A percentile compares a stretch with the other conserved stretches of the same genome.
Evolutionary conservation across 2,329 filamentous ascomycete species (phyloP).

Genomic region (Pseudopithomyces maydicus): DNA sequence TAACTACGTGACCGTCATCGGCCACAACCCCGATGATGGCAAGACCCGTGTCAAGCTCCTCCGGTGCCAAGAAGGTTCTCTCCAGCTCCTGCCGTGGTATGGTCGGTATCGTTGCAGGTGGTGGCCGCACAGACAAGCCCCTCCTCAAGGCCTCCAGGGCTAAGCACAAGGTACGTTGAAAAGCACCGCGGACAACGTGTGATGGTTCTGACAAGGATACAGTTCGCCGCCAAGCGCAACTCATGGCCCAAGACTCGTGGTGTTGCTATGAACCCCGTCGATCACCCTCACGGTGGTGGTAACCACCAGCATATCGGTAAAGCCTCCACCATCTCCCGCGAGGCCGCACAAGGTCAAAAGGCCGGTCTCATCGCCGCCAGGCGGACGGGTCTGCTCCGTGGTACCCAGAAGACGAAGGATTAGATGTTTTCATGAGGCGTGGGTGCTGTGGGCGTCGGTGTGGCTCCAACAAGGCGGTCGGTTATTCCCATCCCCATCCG

Average conservation of each 20-base stretch:
- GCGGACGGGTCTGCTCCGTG: conserved; percentile 99
- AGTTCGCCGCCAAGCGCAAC: conserved; percentile 99
- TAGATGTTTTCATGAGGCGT: conserved; percentile 38
- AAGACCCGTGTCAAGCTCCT: conserved; percentile 99
- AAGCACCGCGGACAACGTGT: neutral
- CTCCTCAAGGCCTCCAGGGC: conserved; percentile 98
- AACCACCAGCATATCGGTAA: conserved; percentile 99
- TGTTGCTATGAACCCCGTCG: conserved; percentile 99
- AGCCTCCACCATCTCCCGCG: conserved; percentile 98
- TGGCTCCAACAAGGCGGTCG: conserved; percentile 39
- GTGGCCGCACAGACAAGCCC: conserved; percentile 99
- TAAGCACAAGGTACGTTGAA: conserved; percentile 77
- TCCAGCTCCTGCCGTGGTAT: conserved; percentile 92
- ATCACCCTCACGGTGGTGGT: conserved; percentile 82
- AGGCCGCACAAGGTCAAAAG: conserved; percentile 98
- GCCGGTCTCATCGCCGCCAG: conserved; percentile 99
- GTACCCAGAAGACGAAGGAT: conserved; percentile 99
- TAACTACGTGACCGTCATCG: conserved; percentile 86
- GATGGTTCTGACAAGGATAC: conserved; percentile 2
- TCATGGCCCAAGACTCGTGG: conserved; percentile 99
- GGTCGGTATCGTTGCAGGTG: conserved; percentile 99
- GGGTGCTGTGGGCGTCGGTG: conserved; percentile 28
- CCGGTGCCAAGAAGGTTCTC: conserved; percentile 98
- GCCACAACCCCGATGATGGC: conserved; percentile 69
- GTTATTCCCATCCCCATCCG: conserved; percentile 45